Percentiles rank a stretch among this genome's conserved stretches.
Evolutionary conservation across 2,329 filamentous ascomycete genomes (phyloP).

Genomic region (Aspergillus niger): DNA sequence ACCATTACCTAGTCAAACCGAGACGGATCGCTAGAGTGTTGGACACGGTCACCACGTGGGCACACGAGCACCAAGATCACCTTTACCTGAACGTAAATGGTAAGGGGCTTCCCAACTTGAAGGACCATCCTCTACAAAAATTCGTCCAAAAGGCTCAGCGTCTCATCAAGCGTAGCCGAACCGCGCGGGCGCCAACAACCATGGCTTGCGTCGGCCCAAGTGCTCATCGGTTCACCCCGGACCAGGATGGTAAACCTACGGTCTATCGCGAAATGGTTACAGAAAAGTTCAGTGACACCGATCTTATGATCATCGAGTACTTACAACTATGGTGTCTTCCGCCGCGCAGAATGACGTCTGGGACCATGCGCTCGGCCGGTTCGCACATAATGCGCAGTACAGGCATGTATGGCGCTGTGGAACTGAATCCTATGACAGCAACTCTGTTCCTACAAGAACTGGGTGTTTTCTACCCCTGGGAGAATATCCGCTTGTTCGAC

Average conservation of each 20-base stretch:
- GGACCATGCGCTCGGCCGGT: conserved; percentile 52
- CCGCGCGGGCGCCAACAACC: conserved; percentile 45
- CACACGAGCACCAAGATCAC: conserved; percentile 53
- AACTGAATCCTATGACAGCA: conserved; percentile 42
- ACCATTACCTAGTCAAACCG: conserved; percentile 53
- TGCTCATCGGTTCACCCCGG: conserved; percentile 30
- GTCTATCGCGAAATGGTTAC: conserved; percentile 37
- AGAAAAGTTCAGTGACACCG: conserved; percentile 50
- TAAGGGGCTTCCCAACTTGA: conserved; percentile 27
- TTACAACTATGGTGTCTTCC: conserved; percentile 55
- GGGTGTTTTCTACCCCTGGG: conserved; percentile 61
- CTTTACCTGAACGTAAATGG: conserved; percentile 31
- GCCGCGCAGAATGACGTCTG: conserved; percentile 40
- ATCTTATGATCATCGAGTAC: conserved; percentile 58
- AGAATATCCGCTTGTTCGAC: conserved; percentile 56
- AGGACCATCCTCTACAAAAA: conserved; percentile 42
- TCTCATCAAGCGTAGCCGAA: conserved; percentile 45
- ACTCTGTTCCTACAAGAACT: conserved; percentile 62
- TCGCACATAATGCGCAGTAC: conserved; percentile 59
- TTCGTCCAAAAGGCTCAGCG: conserved; percentile 49
- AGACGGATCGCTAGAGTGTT: conserved; percentile 53
- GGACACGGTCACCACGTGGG: conserved; percentile 57
- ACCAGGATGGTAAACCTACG: conserved; percentile 29
- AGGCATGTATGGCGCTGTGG: conserved; percentile 55
- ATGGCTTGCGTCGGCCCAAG: conserved; percentile 47